These are phyloP conservation scores for Chlamydomonas schloesseri DNA, from an alignment of 139 green algal genomes.

Conservation along the genomic window DNA sequence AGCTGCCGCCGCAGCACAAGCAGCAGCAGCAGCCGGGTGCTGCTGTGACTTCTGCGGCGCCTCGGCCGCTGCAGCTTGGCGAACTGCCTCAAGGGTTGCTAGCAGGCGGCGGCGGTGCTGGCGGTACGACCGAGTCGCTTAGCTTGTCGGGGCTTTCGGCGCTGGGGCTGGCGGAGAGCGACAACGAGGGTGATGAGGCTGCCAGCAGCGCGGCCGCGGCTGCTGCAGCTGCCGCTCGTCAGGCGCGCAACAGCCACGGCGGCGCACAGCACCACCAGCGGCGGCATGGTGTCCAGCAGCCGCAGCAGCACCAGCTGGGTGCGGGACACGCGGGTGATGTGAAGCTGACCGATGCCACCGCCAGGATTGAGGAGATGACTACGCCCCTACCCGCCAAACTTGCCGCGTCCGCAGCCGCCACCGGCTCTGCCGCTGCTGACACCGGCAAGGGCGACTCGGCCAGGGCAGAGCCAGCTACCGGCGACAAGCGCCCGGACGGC, in stretches of 20 bases:
- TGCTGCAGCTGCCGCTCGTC: neutral
- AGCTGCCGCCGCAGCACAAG: no score
- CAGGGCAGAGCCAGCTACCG: no score
- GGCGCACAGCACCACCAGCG: neutral
- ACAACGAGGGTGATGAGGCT: slow-evolving; percentile 11
- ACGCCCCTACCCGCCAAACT: no score
- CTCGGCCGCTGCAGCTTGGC: neutral
- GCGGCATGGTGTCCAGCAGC: neutral
- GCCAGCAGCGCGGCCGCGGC: neutral
- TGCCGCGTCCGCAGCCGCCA: no score
- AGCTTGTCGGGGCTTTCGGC: slow-evolving; percentile 12
- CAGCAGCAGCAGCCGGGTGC: neutral
- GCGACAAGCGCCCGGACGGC: no score
- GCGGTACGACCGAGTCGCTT: neutral
- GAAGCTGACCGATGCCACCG: neutral
- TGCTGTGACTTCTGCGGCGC: no score
- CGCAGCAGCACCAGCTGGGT: neutral
- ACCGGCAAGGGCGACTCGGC: no score
- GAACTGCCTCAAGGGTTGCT: neutral
- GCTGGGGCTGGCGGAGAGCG: slow-evolving; percentile 16
- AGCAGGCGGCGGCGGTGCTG: neutral
- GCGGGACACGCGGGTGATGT: neutral
- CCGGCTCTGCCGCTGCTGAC: no score
- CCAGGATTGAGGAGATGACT: neutral
- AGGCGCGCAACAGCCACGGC: neutral